Evolutionary conservation across 371 early-diverging fungal genomes (phyloP).

Genomic region (Mortierella sp.): DNA sequence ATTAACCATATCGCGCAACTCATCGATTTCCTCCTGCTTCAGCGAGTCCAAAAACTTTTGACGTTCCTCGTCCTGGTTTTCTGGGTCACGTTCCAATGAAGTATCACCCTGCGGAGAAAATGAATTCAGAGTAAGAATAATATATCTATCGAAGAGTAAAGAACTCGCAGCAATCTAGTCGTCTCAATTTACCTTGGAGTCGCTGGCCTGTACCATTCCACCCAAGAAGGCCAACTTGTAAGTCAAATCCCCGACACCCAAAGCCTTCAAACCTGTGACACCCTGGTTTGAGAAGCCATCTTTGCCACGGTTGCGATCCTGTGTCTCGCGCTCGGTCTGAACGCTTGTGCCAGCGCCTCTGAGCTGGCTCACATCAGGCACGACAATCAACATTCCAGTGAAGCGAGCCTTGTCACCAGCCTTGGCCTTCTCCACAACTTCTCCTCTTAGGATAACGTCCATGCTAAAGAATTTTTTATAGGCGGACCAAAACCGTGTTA

Average conservation of each 20-base stretch:
- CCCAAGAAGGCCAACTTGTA: conserved; percentile 94
- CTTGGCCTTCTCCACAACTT: conserved; percentile 96
- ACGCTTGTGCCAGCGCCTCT: conserved; percentile 70
- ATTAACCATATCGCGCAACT: conserved; percentile 81
- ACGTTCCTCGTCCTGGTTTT: conserved; percentile 71
- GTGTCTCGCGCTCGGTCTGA: conserved; percentile 70
- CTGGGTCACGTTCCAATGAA: conserved; percentile 47
- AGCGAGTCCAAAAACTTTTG: conserved; percentile 72
- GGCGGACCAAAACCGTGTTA: not conserved
- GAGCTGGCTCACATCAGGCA: conserved; percentile 94
- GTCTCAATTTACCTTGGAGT: conserved; percentile 56
- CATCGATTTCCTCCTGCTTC: conserved; percentile 80
- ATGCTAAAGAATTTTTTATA: conserved; percentile 66
- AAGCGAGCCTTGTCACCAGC: conserved; percentile 97
- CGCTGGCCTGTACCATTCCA: conserved; percentile 80
- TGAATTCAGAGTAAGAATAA: conserved; percentile 28
- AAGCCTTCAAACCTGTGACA: conserved; percentile 87
- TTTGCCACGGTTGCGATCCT: conserved; percentile 62
- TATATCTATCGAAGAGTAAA: not conserved
- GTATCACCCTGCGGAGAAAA: conserved; percentile 20
- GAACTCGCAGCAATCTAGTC: not conserved
- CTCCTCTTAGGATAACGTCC: conserved; percentile 98
- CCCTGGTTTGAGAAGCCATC: conserved; percentile 85
- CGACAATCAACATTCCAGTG: conserved; percentile 95
- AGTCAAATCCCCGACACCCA: conserved; percentile 94